Conservation (phyloP, 352 stramenopile species). For the Phytopythium cucurbitacearum region DNA sequence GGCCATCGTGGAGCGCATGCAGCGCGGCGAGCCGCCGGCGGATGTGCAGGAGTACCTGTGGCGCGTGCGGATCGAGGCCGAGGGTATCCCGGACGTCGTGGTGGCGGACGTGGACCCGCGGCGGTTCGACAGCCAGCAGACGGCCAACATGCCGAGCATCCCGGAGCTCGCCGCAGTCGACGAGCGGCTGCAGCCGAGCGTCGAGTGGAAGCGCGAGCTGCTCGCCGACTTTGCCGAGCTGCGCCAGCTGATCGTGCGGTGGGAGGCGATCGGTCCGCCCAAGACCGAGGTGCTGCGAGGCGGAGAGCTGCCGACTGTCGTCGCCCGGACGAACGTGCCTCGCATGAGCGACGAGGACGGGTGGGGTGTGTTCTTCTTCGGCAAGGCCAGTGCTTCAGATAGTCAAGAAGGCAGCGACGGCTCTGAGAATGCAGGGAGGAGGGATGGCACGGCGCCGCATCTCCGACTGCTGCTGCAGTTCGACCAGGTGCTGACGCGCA, state of each 20-base stretch:
- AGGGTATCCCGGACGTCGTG: conserved; percentile 74
- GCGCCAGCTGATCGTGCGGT: conserved; percentile 63
- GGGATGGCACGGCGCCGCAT: conserved; percentile 41
- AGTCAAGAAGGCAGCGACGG: background rate
- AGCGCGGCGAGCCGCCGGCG: conserved; percentile 48
- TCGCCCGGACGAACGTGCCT: conserved; percentile 57
- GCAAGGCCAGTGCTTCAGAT: conserved; percentile 18
- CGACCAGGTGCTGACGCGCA: conserved; percentile 77
- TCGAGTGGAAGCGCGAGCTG: conserved; percentile 51
- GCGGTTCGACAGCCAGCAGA: conserved; percentile 62
- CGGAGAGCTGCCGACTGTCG: conserved; percentile 8
- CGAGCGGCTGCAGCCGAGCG: conserved; percentile 21
- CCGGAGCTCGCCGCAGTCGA: conserved; percentile 32
- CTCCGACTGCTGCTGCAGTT: conserved; percentile 79
- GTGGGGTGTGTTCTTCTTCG: conserved; percentile 79
- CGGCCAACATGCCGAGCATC: conserved; percentile 69
- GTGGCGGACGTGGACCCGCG: conserved; percentile 66
- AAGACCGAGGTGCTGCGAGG: conserved; percentile 18
- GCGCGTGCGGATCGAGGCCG: conserved; percentile 74
- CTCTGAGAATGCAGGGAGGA: background rate
- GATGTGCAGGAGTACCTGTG: conserved; percentile 86
- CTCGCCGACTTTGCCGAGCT: conserved; percentile 78
- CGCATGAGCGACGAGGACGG: conserved; percentile 76
- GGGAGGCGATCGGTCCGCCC: conserved; percentile 62
- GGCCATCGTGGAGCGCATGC: conserved; percentile 61